Conservation (phyloP, 345 rosid genomes). For the Pelargonium nanum region DNA sequence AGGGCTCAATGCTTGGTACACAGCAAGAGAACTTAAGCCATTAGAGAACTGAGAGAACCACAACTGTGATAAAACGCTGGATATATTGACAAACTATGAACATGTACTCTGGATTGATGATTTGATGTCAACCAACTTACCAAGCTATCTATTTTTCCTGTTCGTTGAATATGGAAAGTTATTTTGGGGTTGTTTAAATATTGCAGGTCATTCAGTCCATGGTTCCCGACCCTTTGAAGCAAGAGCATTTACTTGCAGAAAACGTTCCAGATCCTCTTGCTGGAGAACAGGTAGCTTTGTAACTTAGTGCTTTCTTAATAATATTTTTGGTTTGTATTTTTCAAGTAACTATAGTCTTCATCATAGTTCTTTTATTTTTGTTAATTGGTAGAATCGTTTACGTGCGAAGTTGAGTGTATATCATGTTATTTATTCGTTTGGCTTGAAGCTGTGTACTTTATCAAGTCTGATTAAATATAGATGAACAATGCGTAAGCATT, state of each 20-base stretch:
- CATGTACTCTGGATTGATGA: not conserved
- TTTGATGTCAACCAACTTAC: not conserved
- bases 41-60: not conserved
- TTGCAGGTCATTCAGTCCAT: constrained; percentile 51
- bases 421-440: too few species aligned
- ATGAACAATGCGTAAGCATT: not conserved
- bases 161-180: not conserved
- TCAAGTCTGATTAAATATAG: not conserved
- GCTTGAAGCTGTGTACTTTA: not conserved
- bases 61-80: not conserved
- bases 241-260: constrained; percentile 70
- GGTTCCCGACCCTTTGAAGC: constrained; percentile 50
- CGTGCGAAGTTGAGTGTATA: not conserved
- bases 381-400: not conserved
- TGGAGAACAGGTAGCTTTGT: constrained; percentile 70
- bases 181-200: constrained; percentile 2
- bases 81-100: not conserved
- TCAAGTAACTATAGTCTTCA: not conserved
- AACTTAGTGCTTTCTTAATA: not conserved
- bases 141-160: not conserved
- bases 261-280: constrained; percentile 79
- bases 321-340: not conserved
- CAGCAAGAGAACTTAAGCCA: not conserved
- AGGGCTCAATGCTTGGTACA: not conserved
- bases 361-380: not conserved